These are phyloP conservation scores for Nematocida sp. DNA, from an alignment of 371 early-diverging fungal species.

Conservation along the genomic window DNA sequence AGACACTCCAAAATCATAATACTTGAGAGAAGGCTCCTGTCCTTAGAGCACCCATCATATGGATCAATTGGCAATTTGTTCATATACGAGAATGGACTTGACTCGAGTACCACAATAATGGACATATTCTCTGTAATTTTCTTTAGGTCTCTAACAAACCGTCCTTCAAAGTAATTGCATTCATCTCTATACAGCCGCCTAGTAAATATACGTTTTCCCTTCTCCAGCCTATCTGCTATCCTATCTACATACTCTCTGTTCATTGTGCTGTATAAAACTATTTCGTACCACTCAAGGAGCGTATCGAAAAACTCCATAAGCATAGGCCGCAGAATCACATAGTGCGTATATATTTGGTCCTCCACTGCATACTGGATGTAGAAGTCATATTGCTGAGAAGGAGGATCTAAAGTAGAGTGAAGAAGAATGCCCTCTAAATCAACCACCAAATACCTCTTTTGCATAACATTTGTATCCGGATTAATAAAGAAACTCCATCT, in stretches of 20 bases:
- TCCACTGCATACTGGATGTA: constrained; percentile 24
- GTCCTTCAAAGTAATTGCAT: constrained; percentile 24
- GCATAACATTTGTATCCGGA: background rate
- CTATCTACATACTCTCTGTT: constrained; percentile 28
- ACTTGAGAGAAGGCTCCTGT: constrained; percentile 39
- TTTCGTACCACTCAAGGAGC: constrained; percentile 37
- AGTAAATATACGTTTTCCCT: background rate
- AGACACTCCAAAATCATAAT: constrained; percentile 29
- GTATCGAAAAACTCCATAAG: constrained; percentile 22
- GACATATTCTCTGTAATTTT: constrained; percentile 30
- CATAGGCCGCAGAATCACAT: constrained; percentile 37
- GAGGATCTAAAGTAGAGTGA: constrained; percentile 2
- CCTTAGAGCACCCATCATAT: constrained; percentile 18
- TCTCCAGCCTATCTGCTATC: constrained; percentile 20
- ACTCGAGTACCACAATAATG: constrained; percentile 19
- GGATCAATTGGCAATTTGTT: constrained; percentile 40
- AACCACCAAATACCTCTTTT: constrained; percentile 30
- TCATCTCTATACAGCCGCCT: constrained; percentile 15
- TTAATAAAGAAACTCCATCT: constrained; percentile 35
- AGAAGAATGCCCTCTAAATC: constrained; percentile 39
- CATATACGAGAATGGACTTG: background rate
- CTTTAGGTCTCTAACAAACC: constrained; percentile 5
- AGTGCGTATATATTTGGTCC: constrained; percentile 23
- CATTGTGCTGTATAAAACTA: constrained; percentile 29
- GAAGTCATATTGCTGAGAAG: constrained; percentile 15